Evolutionary conservation across 257 asterid species (phyloP).

Genomic region (Ballota nigra): DNA sequence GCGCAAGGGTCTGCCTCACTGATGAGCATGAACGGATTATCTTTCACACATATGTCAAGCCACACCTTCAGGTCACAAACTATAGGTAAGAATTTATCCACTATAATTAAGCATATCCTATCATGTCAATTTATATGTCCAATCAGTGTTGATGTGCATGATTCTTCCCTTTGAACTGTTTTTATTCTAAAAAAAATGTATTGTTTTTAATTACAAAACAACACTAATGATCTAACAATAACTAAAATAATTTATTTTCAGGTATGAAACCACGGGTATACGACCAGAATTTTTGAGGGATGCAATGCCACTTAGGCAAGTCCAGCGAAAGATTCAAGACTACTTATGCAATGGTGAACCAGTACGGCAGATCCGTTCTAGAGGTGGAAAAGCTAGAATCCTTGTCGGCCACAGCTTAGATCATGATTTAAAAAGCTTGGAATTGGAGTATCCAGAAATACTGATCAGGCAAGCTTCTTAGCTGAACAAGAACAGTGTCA

Average conservation of each 20-base stretch:
- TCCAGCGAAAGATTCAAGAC: conserved; percentile 77
- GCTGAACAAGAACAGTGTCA: not conserved
- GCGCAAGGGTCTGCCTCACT: conserved; percentile 77
- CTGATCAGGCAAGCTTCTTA: conserved; percentile 56
- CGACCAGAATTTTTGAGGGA: conserved; percentile 74
- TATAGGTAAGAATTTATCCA: conserved; percentile 49
- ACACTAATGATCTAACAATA: not conserved
- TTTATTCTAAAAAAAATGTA: too few relatives aligned
- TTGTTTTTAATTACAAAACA: too few relatives aligned
- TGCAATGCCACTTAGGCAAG: conserved; percentile 69
- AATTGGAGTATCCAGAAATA: conserved; percentile 63
- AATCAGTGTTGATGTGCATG: not conserved
- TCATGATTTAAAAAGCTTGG: conserved; percentile 81
- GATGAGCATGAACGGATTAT: conserved; percentile 71
- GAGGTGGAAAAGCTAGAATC: conserved; percentile 72
- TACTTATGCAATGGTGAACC: conserved; percentile 89
- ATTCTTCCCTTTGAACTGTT: not conserved
- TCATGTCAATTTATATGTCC: not conserved
- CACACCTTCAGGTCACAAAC: conserved; percentile 70
- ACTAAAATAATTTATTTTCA: conserved; percentile 23
- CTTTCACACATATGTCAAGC: conserved; percentile 77
- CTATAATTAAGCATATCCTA: not conserved
- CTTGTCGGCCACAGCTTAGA: conserved; percentile 89
- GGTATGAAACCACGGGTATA: conserved; percentile 86
- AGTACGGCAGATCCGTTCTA: conserved; percentile 77